Evolutionary conservation across 83 land plant genomes (phyloP).

Genomic region (Picea abies): DNA sequence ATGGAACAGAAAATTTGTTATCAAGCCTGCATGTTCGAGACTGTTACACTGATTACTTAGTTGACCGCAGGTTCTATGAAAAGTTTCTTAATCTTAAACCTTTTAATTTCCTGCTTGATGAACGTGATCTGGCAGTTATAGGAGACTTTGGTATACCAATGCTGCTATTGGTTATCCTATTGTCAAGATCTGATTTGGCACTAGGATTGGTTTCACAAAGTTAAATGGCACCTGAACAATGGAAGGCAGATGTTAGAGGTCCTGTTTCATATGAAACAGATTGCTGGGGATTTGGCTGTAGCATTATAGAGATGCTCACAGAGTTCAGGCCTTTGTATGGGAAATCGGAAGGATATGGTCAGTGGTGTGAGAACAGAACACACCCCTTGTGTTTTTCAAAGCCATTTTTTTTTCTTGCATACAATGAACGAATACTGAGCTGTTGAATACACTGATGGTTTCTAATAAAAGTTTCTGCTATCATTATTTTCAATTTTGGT

Average conservation of each 20-base stretch:
- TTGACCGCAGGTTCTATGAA: neutral
- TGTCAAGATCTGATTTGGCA: slow-evolving; percentile 48
- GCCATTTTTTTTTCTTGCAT: no score
- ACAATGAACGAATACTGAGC: no score
- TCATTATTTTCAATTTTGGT: no score
- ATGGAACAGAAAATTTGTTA: neutral
- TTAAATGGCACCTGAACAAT: slow-evolving; percentile 97
- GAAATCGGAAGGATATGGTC: slow-evolving; percentile 26
- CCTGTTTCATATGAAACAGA: slow-evolving; percentile 90
- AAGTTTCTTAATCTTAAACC: slow-evolving; percentile 23
- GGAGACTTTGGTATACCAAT: slow-evolving; percentile 89
- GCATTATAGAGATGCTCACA: slow-evolving; percentile 87
- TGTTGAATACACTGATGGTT: no score
- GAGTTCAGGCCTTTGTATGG: slow-evolving; percentile 73
- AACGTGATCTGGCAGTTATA: slow-evolving; percentile 66
- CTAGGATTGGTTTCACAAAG: slow-evolving; percentile 18
- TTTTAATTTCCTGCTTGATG: slow-evolving; percentile 79
- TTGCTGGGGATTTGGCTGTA: slow-evolving; percentile 98
- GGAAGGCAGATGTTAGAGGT: slow-evolving; percentile 86
- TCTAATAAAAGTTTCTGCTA: no score
- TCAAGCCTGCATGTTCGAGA: neutral
- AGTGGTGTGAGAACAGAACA: no score
- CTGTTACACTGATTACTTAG: no score
- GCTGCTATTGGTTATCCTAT: slow-evolving; percentile 54
- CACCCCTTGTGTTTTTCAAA: no score